These are phyloP conservation scores for Geotrichum australiense DNA, from an alignment of 1,139 yeast genomes.

Conservation along the genomic window DNA sequence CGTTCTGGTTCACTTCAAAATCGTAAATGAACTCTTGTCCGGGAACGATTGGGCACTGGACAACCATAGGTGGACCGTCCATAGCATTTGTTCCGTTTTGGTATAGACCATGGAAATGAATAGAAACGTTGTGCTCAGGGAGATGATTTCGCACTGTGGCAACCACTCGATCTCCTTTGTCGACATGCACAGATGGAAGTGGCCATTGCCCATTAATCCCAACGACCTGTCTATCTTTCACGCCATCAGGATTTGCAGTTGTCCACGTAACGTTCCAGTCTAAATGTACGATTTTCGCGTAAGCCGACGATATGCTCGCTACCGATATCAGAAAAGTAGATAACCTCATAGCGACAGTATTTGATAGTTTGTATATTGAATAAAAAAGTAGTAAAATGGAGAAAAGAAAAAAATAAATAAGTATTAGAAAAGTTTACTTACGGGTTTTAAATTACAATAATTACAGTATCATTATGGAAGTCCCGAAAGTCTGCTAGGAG, in stretches of 20 bases:
- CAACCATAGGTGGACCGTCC: constrained; percentile 86
- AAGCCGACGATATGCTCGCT: constrained; percentile 21
- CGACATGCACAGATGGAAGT: constrained; percentile 66
- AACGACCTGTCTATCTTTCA: constrained; percentile 54
- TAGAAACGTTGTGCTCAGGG: constrained; percentile 52
- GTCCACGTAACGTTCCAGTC: constrained; percentile 74
- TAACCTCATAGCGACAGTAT: background rate
- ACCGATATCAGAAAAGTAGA: background rate
- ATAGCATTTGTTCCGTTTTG: constrained; percentile 63
- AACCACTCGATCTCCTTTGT: constrained; percentile 68
- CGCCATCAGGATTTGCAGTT: constrained; percentile 70
- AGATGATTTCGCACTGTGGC: constrained; percentile 66
- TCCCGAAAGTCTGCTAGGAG: too few relatives aligned
- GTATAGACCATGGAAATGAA: constrained; percentile 91
- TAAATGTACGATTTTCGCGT: constrained; percentile 55
- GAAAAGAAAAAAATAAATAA: background rate
- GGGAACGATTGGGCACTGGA: constrained; percentile 84
- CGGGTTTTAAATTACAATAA: too few relatives aligned
- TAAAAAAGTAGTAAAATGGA: background rate
- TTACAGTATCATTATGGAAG: too few relatives aligned
- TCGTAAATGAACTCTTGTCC: constrained; percentile 63
- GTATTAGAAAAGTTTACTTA: too few relatives aligned
- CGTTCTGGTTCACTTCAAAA: constrained; percentile 80
- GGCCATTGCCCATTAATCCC: constrained; percentile 85
- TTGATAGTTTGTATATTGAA: background rate